These are phyloP conservation scores for Leptographium procerum DNA, from an alignment of 2,329 filamentous ascomycete species.

Conservation along the genomic window DNA sequence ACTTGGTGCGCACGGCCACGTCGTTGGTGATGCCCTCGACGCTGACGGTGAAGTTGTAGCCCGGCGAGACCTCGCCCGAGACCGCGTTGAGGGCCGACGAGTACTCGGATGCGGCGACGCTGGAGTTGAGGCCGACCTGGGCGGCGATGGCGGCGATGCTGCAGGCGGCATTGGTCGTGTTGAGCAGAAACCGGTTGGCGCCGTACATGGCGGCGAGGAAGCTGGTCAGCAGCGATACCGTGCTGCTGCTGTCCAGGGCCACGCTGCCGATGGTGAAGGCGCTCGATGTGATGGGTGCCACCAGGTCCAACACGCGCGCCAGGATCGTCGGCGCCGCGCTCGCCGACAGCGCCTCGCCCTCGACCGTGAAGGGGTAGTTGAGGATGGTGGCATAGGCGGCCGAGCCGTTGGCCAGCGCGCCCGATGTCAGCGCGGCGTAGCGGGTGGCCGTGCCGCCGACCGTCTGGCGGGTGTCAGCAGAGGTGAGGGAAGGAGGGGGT, in stretches of 20 bases:
- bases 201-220: slow-evolving; percentile 18
- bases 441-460: slow-evolving; percentile 18
- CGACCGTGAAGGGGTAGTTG: slow-evolving; percentile 18
- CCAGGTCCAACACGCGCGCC: slow-evolving; percentile 14
- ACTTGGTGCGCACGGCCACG: slow-evolving; percentile 14
- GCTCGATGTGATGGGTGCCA: slow-evolving; percentile 14
- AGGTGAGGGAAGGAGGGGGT: no score
- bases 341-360: slow-evolving; percentile 2
- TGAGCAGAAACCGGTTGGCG: slow-evolving; percentile 15
- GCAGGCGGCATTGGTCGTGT: slow-evolving; percentile 11
- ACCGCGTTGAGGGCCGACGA: slow-evolving; percentile 13
- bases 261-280: slow-evolving; percentile 15
- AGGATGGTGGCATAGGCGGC: slow-evolving; percentile 20
- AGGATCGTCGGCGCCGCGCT: slow-evolving; percentile 15
- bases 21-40: slow-evolving; percentile 17
- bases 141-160: slow-evolving; percentile 14
- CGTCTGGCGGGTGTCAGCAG: background rate
- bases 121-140: slow-evolving; percentile 14
- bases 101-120: slow-evolving; percentile 16
- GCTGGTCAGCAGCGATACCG: slow-evolving; percentile 10
- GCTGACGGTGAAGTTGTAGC: slow-evolving; percentile 17
- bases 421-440: slow-evolving; percentile 16
- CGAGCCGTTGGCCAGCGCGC: slow-evolving; percentile 16
- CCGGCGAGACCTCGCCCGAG: slow-evolving; percentile 15
- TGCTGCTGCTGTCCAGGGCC: slow-evolving; percentile 6